Evolutionary conservation across 768 basidiomycete genomes (phyloP), one percentile per base, ranked within the genome.

Genomic region (Lepiota brunneoincarnata): DNA sequence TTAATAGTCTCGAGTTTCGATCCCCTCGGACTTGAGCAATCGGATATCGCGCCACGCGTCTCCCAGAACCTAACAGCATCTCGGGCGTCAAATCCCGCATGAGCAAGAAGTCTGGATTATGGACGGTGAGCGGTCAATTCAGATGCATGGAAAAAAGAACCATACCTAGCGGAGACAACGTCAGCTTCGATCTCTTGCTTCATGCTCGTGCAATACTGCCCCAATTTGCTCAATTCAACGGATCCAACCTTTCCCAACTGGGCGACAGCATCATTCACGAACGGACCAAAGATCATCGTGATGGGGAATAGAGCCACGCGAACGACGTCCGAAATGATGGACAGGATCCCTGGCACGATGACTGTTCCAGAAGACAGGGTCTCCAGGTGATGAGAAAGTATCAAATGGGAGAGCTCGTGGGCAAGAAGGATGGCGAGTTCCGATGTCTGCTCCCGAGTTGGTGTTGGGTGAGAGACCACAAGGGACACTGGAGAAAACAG

Each of bases 131-230:
- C n/a, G 42, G 24, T 41, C 34, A 55, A 42, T 28, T 41, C 34
- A 54, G 57, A 51, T 35, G 41, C 18, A 36, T 17, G 37, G 11
- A 23, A 35, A 24, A 11, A 46, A 41, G 31, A 23, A 44, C 28
- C 76, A 49, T 57, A 90, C 90, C 91, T 79, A 6, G 87, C 80
- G 11, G 91, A 93, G 35, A 95, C 93, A 28, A 92, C 71, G 64
- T 98, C 94, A 12, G 94, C 96, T 67, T 99, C 96, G 12, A 91
- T 81, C 67, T 99, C 96, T 66, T 98, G 90, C 41, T 79, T 81
- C 54, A 84, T 74, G 55, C 83, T 91, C 42, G 87, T 91, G 64
- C 93, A 95, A 48, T 82, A 78, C 60, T 88, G 85, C 21, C 83
- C 83, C 2, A 87, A 69, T 66, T 84, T 87, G 45, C 77, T 74